Percentiles rank a stretch among this genome's conserved stretches.
phyloP scores from a whole-genome alignment of 768 basidiomycete species.

The Cytidiella melzeri region DNA sequence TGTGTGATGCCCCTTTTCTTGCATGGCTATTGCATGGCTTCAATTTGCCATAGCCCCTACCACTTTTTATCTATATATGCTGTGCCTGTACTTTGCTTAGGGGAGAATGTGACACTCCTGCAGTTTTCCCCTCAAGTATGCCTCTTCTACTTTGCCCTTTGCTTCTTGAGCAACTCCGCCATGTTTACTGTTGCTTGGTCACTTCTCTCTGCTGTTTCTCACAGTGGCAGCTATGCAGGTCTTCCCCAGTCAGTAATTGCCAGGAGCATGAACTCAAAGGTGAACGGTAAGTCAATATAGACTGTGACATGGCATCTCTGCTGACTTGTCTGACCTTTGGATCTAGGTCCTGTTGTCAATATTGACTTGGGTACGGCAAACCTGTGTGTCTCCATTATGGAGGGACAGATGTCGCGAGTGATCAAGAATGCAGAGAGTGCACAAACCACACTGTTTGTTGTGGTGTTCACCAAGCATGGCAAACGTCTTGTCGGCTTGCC shows the following conservation, averaged over 20 bases:
- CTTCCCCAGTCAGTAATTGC: conserved; percentile 70
- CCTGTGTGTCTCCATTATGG: conserved; percentile 92
- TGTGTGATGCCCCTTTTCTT: too few relatives aligned
- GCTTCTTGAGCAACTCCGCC: conserved; percentile 31
- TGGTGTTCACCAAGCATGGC: conserved; percentile 97
- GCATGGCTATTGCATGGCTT: too few relatives aligned
- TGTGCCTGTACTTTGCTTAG: too few relatives aligned
- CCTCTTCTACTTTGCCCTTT: conserved; percentile 5
- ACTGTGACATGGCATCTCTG: not conserved
- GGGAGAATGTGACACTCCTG: too few relatives aligned
- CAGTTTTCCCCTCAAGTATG: too few relatives aligned
- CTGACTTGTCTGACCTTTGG: not conserved
- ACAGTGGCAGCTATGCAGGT: conserved; percentile 59
- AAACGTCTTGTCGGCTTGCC: conserved; percentile 95
- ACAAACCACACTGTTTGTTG: conserved; percentile 95
- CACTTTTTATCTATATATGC: too few relatives aligned
- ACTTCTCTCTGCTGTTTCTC: conserved; percentile 50
- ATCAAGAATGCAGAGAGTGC: conserved; percentile 98
- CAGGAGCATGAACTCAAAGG: conserved; percentile 95
- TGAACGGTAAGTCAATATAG: conserved; percentile 68
- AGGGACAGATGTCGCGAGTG: conserved; percentile 90
- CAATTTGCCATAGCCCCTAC: too few relatives aligned
- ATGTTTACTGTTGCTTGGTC: conserved; percentile 73
- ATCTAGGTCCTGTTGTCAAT: conserved; percentile 79
- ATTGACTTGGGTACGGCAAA: conserved; percentile 96